Evolutionary conservation across 345 rosid species (phyloP), one percentile per base, ranked within the genome.

Genomic region (Rhodamnia rubescens): DNA sequence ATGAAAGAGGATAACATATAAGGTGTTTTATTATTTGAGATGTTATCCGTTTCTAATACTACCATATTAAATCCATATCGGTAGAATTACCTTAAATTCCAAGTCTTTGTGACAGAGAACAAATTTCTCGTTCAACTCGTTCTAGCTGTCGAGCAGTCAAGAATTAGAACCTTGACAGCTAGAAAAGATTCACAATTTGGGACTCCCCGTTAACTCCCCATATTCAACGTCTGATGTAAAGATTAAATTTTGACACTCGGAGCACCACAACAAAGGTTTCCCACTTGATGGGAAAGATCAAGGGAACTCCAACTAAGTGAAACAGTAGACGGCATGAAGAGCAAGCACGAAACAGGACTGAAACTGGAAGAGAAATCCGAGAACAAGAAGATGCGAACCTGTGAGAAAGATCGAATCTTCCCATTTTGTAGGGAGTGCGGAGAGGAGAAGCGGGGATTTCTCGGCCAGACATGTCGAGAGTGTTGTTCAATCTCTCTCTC

Each of bases 391-490:
- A 18, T 8, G 29, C 55, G 51, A 69, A 90, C 92, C 90, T 88
- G 74, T 90, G 89, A 82, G 90, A 88, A 82, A 87, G 92, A 85
- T 83, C 61, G 87, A 90, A 86, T 20, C 53, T 87, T 40, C 92
- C 92, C 90, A 90, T 84, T 53, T 84, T 55, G 85, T 88, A 87
- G 44, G 90, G 90, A n/a, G 86, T 85, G 83, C 88, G 85, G 42
- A 90, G 92, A 82, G 90, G 88, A 53, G n/a, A n/a, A 47, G 56
- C 80, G 11, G 84, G 61, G 12, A 53, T 56, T 85, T 55, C 26
- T 13, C 32, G 78, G 78, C 44, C 78, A 32, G 78, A 32, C 78
- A 69, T 69, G 78, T 20, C 1, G 78, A 18, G 44, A 18, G 6
- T 21, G 6, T 11, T 18, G 78, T 36, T 1, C 24, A 69, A 69